A percentile compares a stretch with the other conserved stretches of the same genome.
These are phyloP conservation scores for Coemansia sp. DNA, from an alignment of 192 early-diverging fungal genomes.

Conservation along the genomic window DNA sequence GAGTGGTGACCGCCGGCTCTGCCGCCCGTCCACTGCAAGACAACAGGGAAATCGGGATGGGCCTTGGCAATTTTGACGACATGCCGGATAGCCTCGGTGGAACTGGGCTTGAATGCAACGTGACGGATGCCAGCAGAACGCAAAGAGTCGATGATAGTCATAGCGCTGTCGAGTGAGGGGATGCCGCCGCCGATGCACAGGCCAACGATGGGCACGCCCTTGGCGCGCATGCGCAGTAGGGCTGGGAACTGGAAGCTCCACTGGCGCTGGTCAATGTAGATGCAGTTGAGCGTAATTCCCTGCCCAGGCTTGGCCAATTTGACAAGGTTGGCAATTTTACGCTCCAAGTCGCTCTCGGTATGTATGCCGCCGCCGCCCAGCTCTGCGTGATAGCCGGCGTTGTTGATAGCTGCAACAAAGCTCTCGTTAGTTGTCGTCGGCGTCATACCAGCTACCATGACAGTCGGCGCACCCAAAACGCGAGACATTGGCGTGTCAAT, in stretches of 20 bases:
- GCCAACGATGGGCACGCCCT: slow-evolving; percentile 91
- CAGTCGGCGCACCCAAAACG: slow-evolving; percentile 81
- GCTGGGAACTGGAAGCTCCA: slow-evolving; percentile 87
- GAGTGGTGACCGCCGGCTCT: slow-evolving; percentile 97
- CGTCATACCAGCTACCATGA: slow-evolving; percentile 97
- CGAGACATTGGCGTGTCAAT: slow-evolving; percentile 88
- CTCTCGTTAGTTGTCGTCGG: slow-evolving; percentile 79
- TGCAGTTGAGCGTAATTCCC: slow-evolving; percentile 89
- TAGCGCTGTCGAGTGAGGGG: slow-evolving; percentile 82
- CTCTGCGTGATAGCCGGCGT: slow-evolving; percentile 91
- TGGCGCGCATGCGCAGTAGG: slow-evolving; percentile 74
- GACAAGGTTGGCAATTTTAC: slow-evolving; percentile 77
- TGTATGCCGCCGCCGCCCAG: slow-evolving; percentile 92
- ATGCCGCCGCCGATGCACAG: slow-evolving; percentile 93
- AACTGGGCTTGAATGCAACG: slow-evolving; percentile 84
- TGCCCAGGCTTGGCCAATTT: slow-evolving; percentile 72
- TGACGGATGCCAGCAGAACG: slow-evolving; percentile 80
- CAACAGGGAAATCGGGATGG: slow-evolving; percentile 84
- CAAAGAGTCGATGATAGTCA: slow-evolving; percentile 79
- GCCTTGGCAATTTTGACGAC: slow-evolving; percentile 88
- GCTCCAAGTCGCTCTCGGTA: slow-evolving; percentile 69
- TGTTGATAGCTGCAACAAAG: slow-evolving; percentile 85
- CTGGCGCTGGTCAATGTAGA: slow-evolving; percentile 88
- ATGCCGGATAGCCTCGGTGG: slow-evolving; percentile 73
- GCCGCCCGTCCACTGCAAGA: slow-evolving; percentile 98